Base-by-base conservation (phyloP, 805 yeast species). In the Pichia cabralensis region DNA sequence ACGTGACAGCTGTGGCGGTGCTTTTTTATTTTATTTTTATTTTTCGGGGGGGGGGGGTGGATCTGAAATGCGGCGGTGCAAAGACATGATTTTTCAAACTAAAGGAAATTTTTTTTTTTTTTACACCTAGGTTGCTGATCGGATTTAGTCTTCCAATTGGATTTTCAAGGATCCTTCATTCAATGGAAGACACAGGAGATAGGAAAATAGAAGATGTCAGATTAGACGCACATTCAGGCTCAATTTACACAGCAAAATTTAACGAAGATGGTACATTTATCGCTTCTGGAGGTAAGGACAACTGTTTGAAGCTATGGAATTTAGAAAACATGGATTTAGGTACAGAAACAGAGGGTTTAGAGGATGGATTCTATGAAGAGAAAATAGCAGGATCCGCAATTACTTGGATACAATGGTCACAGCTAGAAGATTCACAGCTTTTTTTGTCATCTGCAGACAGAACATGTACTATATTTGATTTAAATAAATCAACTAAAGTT, bases 251-350 rank as follows among this genome's bases (percentile, higher is more conserved):
- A 2, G 65, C 69, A 5, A 58, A 63, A 31, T 79, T 79, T 56
- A 73, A 63, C 47, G 55, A 49, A 3, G 55, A 60, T 18, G 88
- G 85, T 0, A 49, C 58, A 6, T 42, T 54, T 7, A 53, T 79
- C 14, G 88, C 80, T 0, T 65, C 85, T 3, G 80, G 76, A 5
- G 81, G 86, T 3, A 41, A 61, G 13, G 89, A 81, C 46, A 62
- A 61, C 3, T 29, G 26, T 8, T 13, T 37, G 5, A 33, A 26
- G 21, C 11, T 37, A 12, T 33, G 34, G 40, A 37, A 37, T 26
- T 23, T 37, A n/a, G 40, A 37, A 23, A 13, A 27, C 6, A 11
- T 38, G 11, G 41, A 34, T 25, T 16, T 28, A 8, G 36, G 29
- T 11, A 16, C 16, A 2, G 31, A 31, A 19, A 23, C 23, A 9